These are phyloP conservation scores for Aspergillus avenaceus DNA, from an alignment of 495 filamentous ascomycete species.

Conservation along the genomic window DNA sequence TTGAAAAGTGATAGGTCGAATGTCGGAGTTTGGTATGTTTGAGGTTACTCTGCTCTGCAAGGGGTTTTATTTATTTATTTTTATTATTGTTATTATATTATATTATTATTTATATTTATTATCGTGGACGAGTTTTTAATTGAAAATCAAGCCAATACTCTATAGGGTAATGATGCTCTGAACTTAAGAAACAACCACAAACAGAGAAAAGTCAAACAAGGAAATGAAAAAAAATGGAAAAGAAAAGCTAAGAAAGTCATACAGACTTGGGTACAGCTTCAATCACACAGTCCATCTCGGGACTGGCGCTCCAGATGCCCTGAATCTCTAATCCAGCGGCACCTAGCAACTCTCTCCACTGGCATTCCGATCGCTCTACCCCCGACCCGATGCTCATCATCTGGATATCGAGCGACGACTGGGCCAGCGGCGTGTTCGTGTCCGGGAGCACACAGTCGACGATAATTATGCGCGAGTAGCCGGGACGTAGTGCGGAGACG, in stretches of 20 bases:
- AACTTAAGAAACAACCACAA: too few species aligned
- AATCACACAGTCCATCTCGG: conserved; percentile 35
- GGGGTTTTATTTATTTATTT: too few species aligned
- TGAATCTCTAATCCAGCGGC: conserved; percentile 30
- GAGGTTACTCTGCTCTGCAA: too few species aligned
- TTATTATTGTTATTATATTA: too few species aligned
- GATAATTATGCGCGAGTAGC: conserved; percentile 36
- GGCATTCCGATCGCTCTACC: conserved; percentile 32
- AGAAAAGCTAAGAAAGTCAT: neutral
- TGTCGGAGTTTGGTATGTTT: too few species aligned
- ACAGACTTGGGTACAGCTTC: conserved; percentile 16
- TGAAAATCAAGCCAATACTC: too few species aligned
- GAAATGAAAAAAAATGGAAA: neutral
- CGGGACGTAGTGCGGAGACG: conserved; percentile 30
- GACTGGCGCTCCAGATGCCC: conserved; percentile 29
- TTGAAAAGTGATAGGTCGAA: too few species aligned
- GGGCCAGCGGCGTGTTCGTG: conserved; percentile 25
- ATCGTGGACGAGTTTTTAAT: too few species aligned
- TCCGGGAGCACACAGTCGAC: conserved; percentile 38
- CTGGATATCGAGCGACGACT: conserved; percentile 39
- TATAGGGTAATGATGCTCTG: too few species aligned
- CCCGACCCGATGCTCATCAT: conserved; percentile 44
- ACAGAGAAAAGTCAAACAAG: neutral
- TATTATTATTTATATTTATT: too few species aligned
- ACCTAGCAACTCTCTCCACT: conserved; percentile 32